These are phyloP conservation scores for Penicillium capsulatum DNA, from an alignment of 2,329 filamentous ascomycete genomes.

Conservation along the genomic window DNA sequence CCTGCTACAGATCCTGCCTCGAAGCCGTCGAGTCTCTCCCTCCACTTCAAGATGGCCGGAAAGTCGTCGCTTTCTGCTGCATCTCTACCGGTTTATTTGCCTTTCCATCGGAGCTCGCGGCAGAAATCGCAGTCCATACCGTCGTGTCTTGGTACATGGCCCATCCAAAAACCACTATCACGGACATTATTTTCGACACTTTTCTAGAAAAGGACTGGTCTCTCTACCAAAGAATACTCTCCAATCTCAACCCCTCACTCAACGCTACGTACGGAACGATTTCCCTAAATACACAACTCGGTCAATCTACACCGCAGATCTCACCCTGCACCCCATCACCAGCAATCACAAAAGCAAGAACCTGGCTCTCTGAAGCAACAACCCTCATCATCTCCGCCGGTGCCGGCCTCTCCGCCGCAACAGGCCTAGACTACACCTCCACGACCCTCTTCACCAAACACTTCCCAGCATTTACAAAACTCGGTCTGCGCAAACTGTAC, in stretches of 20 bases:
- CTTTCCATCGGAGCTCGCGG: conserved; percentile 17
- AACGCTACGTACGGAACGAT: too few species aligned
- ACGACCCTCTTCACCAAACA: conserved; percentile 18
- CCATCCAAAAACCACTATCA: conserved; percentile 14
- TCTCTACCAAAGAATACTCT: conserved; percentile 10
- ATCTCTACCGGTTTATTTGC: conserved; percentile 26
- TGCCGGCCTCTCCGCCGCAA: conserved; percentile 21
- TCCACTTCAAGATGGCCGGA: conserved; percentile 12
- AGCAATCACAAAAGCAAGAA: conserved; percentile 7
- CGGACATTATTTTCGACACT: conserved; percentile 22
- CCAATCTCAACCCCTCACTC: not conserved
- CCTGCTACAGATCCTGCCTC: conserved; percentile 17
- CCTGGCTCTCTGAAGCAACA: conserved; percentile 19
- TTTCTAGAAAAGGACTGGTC: conserved; percentile 16
- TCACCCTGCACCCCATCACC: too few species aligned
- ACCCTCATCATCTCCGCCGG: conserved; percentile 20
- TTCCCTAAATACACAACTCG: too few species aligned
- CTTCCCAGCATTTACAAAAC: conserved; percentile 28
- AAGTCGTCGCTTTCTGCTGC: conserved; percentile 20
- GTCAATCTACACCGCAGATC: too few species aligned
- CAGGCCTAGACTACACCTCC: conserved; percentile 24
- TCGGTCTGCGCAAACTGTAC: conserved; percentile 23
- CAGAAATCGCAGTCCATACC: conserved; percentile 13
- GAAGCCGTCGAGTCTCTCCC: conserved; percentile 12
- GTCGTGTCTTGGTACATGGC: conserved; percentile 14